Evolutionary conservation across 1,284 basidiomycete species (phyloP), one percentile per base, ranked within the genome.

Genomic region (Austropuccinia psidii): DNA sequence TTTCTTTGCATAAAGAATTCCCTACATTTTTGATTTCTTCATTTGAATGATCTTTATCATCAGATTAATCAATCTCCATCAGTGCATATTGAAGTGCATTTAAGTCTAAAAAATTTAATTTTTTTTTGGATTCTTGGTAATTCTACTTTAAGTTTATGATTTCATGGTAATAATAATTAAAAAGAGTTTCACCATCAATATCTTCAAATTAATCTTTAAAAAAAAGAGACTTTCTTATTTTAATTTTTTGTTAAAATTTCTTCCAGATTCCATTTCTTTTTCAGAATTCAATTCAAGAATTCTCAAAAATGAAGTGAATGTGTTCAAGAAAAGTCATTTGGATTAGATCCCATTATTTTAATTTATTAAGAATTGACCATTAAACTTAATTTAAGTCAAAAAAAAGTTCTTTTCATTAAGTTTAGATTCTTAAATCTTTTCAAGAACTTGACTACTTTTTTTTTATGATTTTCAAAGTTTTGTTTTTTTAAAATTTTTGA

Each of bases 321-420:
- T 49, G 66, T 57, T 68, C 66, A 13, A 68, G n/a, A n/a, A 68
- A 49, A 45, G 66, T 68, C 41, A 68, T 55, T 19, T 9, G 27
- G 24, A 29, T 68, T 68, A 52, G 52, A 57, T 68, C 52, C 66
- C 66, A 68, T 35, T 68, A 68, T 13, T 24, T 54, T 7, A 68
- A 52, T 52, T 54, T 29, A 21, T 68, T 68, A 9, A 68, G 37
- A 39, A 68, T 45, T 31, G 66, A 68, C 49, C 52, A 68, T 19
- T 52, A 37, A 43, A 68, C 66, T 55, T 52, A 35, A 45, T 8
- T 41, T 5, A 7, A 37, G 27, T 57, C 43, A 37, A 68, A 37
- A 4, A 39, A 37, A n/a, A n/a, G n/a, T 1, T 68, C 52, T 4
- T 68, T 31, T 17, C 37, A 1, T 68, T 68, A 24, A 11, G 66